Evolutionary conservation across 2,329 filamentous ascomycete species (phyloP).

Genomic region (Aspergillus sp.): DNA sequence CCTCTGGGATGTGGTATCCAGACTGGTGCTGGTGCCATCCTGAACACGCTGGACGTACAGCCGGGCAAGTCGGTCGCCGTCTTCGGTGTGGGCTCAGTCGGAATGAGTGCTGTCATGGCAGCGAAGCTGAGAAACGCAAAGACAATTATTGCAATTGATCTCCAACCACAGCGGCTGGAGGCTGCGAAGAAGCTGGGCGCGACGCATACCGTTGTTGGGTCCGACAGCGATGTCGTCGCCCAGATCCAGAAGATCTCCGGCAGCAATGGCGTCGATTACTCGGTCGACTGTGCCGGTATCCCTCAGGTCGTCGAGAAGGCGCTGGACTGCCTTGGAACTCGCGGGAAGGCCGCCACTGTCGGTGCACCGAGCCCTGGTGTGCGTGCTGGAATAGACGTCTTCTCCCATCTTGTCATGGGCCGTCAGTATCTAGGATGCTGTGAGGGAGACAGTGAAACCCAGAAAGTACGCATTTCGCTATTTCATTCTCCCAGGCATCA

Average conservation of each 20-base stretch:
- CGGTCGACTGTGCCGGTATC: constrained; percentile 23
- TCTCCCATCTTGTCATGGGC: constrained; percentile 19
- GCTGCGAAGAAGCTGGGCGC: constrained; percentile 28
- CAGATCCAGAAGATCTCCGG: constrained; percentile 9
- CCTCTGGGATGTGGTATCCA: constrained; percentile 33
- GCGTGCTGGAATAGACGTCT: constrained; percentile 16
- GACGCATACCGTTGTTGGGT: constrained; percentile 23
- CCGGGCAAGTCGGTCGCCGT: constrained; percentile 24
- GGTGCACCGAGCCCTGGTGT: constrained; percentile 19
- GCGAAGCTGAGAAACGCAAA: constrained; percentile 23
- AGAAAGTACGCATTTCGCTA: constrained; percentile 14
- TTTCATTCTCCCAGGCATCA: background rate
- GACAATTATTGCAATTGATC: constrained; percentile 29
- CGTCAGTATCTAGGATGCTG: constrained; percentile 23
- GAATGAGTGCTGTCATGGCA: constrained; percentile 34
- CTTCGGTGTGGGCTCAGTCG: constrained; percentile 34
- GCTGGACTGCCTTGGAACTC: constrained; percentile 19
- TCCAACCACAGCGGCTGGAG: constrained; percentile 18
- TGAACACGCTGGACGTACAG: constrained; percentile 22
- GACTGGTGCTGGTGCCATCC: constrained; percentile 30
- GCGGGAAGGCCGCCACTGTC: constrained; percentile 20
- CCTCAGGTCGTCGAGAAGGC: constrained; percentile 18
- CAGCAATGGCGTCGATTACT: constrained; percentile 13
- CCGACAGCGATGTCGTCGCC: constrained; percentile 7
- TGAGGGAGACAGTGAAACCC: constrained; percentile 20